These are phyloP conservation scores for Melocanna baccifera DNA, from an alignment of 176 grass and related monocot genomes.

Conservation along the genomic window DNA sequence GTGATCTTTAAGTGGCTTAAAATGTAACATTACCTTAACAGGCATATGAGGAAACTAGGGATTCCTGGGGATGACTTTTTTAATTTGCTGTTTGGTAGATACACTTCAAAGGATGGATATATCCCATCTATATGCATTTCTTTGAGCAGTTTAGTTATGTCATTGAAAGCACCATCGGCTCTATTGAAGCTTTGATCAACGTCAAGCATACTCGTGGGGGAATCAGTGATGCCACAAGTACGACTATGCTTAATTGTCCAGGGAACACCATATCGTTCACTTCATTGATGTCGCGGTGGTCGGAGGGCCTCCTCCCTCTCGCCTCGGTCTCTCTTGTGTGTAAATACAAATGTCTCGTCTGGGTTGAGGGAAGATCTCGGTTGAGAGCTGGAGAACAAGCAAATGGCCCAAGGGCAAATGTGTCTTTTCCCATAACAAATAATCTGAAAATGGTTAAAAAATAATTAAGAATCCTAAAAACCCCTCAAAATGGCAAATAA, in stretches of 20 bases:
- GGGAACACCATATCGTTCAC: conserved; percentile 52
- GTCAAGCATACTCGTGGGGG: background rate
- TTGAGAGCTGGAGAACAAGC: too few relatives aligned
- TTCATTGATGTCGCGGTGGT: too few relatives aligned
- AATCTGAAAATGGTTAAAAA: too few relatives aligned
- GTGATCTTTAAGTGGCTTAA: background rate
- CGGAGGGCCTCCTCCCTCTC: too few relatives aligned
- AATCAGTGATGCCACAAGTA: conserved; percentile 17
- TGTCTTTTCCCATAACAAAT: too few relatives aligned
- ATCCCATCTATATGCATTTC: conserved; percentile 45
- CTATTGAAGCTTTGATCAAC: background rate
- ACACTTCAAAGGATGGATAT: conserved; percentile 58
- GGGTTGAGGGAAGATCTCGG: too few relatives aligned
- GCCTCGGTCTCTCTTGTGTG: too few relatives aligned
- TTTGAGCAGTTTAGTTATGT: conserved; percentile 45
- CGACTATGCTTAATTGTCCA: conserved; percentile 57
- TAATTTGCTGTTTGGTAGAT: conserved; percentile 86
- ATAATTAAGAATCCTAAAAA: too few relatives aligned
- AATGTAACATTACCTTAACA: conserved; percentile 53
- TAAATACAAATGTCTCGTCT: too few relatives aligned
- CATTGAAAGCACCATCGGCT: background rate
- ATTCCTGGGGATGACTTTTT: conserved; percentile 68
- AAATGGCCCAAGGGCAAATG: too few relatives aligned
- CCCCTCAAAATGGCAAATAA: too few relatives aligned
- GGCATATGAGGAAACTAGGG: conserved; percentile 61